Percentiles rank a stretch among this genome's conserved stretches.
Conservation (phyloP, 2,329 filamentous ascomycete genomes). For the Byssothecium circinans region DNA sequence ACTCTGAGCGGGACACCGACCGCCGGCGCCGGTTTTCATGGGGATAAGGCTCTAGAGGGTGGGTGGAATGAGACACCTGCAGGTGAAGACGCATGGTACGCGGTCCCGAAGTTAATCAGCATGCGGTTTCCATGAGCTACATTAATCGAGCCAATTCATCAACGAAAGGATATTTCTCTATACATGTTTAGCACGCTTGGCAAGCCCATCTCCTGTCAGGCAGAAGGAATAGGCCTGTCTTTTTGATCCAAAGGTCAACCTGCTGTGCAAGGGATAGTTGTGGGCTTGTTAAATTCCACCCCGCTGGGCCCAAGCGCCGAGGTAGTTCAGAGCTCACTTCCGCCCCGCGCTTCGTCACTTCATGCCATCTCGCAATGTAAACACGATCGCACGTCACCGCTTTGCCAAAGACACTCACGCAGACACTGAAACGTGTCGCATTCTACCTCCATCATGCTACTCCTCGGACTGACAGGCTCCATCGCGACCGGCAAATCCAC, state of each 20-base stretch:
- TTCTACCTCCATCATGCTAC: constrained; percentile 65
- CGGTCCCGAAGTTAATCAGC: too few relatives aligned
- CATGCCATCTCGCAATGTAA: constrained; percentile 11
- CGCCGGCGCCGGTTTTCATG: too few relatives aligned
- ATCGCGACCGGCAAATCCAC: constrained; percentile 99
- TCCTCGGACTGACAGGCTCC: constrained; percentile 93
- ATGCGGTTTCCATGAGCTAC: too few relatives aligned
- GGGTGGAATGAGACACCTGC: too few relatives aligned
- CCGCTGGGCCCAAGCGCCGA: constrained; percentile 16
- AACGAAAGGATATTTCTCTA: not conserved
- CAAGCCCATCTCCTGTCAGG: not conserved
- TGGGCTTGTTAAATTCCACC: not conserved
- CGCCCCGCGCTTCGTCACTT: constrained; percentile 6
- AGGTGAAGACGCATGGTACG: too few relatives aligned
- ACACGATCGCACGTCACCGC: not conserved
- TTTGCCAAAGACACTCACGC: not conserved
- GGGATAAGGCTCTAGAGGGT: too few relatives aligned
- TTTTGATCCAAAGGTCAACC: not conserved
- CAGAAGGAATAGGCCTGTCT: not conserved
- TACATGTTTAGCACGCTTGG: not conserved
- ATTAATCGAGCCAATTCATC: too few relatives aligned
- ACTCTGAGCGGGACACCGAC: too few relatives aligned
- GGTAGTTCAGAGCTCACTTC: constrained; percentile 10
- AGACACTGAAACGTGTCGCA: not conserved
- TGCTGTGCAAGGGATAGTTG: not conserved